Evolutionary conservation across 2,329 filamentous ascomycete genomes (phyloP).

Genomic region (Lasiodiplodia theobromae): DNA sequence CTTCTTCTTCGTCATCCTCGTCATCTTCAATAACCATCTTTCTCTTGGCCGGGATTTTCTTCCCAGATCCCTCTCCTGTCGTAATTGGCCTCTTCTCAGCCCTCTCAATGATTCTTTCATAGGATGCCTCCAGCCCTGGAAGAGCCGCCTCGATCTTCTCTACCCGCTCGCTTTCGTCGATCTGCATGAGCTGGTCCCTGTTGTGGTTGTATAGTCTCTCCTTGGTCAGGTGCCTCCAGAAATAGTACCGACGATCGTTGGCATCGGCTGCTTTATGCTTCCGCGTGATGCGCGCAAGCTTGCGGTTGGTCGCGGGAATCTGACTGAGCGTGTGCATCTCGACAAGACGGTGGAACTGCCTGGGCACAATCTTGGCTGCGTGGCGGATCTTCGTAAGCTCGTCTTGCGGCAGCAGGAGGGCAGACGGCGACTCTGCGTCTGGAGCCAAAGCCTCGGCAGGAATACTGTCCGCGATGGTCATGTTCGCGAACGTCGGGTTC

Average conservation of each 20-base stretch:
- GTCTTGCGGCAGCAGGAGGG: slow-evolving; percentile 65
- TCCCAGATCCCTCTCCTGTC: slow-evolving; percentile 33
- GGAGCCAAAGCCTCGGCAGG: slow-evolving; percentile 60
- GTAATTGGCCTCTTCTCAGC: slow-evolving; percentile 45
- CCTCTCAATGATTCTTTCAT: slow-evolving; percentile 68
- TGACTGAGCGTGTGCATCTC: slow-evolving; percentile 75
- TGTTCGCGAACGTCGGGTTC: slow-evolving; percentile 62
- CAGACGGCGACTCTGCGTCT: slow-evolving; percentile 56
- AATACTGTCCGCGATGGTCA: slow-evolving; percentile 61
- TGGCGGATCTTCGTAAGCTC: slow-evolving; percentile 63
- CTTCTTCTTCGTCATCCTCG: slow-evolving; percentile 46
- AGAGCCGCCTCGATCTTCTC: slow-evolving; percentile 76
- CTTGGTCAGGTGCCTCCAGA: slow-evolving; percentile 80
- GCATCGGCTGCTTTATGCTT: slow-evolving; percentile 58
- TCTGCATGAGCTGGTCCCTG: slow-evolving; percentile 71
- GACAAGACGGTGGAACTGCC: slow-evolving; percentile 77
- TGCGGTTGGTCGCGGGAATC: slow-evolving; percentile 59
- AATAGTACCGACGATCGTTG: slow-evolving; percentile 68
- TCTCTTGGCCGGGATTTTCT: slow-evolving; percentile 41
- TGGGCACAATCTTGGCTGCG: slow-evolving; percentile 73
- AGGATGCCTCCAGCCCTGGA: slow-evolving; percentile 73
- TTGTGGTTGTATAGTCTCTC: slow-evolving; percentile 79
- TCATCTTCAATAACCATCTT: slow-evolving; percentile 47
- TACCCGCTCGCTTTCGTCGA: slow-evolving; percentile 72
- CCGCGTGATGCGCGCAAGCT: slow-evolving; percentile 53